A percentile compares a stretch with the other conserved stretches of the same genome.
phyloP scores from a whole-genome alignment of 495 filamentous ascomycete species.

The Penicilliopsis zonata region DNA sequence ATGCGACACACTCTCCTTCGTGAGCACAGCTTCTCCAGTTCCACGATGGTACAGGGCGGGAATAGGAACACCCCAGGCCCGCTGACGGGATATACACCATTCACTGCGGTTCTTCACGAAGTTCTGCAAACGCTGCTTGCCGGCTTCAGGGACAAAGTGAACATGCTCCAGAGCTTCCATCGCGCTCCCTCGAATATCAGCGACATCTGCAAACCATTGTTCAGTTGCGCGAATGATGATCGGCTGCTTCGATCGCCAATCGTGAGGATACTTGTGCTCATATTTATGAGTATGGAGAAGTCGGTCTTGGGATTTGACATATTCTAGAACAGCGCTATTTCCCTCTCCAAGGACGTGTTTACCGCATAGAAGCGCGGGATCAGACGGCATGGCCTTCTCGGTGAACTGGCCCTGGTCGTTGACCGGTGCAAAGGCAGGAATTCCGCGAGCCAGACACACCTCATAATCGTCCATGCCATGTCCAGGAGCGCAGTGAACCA shows the following conservation, averaged over 20 bases:
- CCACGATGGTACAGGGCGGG: constrained; percentile 69
- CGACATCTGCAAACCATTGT: constrained; percentile 96
- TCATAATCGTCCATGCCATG: constrained; percentile 97
- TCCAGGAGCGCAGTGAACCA: constrained; percentile 89
- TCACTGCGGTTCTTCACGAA: constrained; percentile 82
- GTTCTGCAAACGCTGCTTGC: constrained; percentile 60
- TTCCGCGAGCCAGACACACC: constrained; percentile 52
- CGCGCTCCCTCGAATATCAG: constrained; percentile 60
- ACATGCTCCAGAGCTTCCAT: constrained; percentile 57
- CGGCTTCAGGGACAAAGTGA: constrained; percentile 62
- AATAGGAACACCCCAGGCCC: constrained; percentile 94
- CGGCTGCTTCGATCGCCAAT: constrained; percentile 91
- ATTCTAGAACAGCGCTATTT: constrained; percentile 52
- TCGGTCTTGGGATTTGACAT: constrained; percentile 37
- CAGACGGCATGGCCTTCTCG: constrained; percentile 52
- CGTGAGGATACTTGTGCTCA: constrained; percentile 89
- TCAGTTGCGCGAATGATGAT: constrained; percentile 85
- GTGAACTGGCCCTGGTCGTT: constrained; percentile 74
- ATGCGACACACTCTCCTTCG: constrained; percentile 67
- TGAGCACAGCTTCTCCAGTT: constrained; percentile 58
- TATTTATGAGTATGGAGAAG: constrained; percentile 59
- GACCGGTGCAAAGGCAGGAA: constrained; percentile 68
- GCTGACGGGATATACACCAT: constrained; percentile 98
- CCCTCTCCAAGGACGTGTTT: constrained; percentile 53
- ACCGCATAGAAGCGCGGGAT: constrained; percentile 48